phyloP scores from a whole-genome alignment of 1,139 yeast genomes.

The Candida albicans region DNA sequence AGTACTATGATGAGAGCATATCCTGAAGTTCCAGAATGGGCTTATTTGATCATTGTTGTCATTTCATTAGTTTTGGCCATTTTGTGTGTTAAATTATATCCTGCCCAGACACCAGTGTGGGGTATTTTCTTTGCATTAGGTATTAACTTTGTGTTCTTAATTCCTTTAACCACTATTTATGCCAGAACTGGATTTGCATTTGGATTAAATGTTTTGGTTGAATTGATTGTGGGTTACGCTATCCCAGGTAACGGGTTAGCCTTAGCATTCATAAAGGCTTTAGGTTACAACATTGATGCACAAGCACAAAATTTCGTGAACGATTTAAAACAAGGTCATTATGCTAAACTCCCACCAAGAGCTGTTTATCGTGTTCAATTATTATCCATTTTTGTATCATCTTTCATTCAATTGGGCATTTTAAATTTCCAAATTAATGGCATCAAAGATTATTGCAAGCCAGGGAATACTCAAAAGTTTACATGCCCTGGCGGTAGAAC shows the following conservation, averaged over 20 bases:
- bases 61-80: slow-evolving; percentile 51
- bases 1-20: slow-evolving; percentile 52
- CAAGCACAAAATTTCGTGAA: slow-evolving; percentile 13
- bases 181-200: slow-evolving; percentile 53
- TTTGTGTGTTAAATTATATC: slow-evolving; percentile 45
- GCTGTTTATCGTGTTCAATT: slow-evolving; percentile 62
- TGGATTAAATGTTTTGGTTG: slow-evolving; percentile 57
- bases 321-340: slow-evolving; percentile 59
- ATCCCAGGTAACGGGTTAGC: slow-evolving; percentile 63
- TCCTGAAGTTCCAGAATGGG: slow-evolving; percentile 63
- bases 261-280: slow-evolving; percentile 36
- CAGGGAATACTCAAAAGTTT: slow-evolving; percentile 43
- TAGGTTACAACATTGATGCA: too few relatives aligned
- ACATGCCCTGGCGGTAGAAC: slow-evolving; percentile 53
- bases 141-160: slow-evolving; percentile 53
- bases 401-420: slow-evolving; percentile 53
- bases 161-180: slow-evolving; percentile 49
- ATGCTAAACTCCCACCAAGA: slow-evolving; percentile 59
- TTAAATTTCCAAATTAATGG: slow-evolving; percentile 54
- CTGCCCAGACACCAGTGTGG: slow-evolving; percentile 57
- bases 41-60: slow-evolving; percentile 48
- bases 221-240: slow-evolving; percentile 60
- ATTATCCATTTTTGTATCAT: slow-evolving; percentile 40
- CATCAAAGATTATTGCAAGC: slow-evolving; percentile 46
- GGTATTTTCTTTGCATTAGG: slow-evolving; percentile 57